Evolutionary conservation across 192 early-diverging fungal species (phyloP), one percentile per base, ranked within the genome.

Genomic region (Coemansia sp.): DNA sequence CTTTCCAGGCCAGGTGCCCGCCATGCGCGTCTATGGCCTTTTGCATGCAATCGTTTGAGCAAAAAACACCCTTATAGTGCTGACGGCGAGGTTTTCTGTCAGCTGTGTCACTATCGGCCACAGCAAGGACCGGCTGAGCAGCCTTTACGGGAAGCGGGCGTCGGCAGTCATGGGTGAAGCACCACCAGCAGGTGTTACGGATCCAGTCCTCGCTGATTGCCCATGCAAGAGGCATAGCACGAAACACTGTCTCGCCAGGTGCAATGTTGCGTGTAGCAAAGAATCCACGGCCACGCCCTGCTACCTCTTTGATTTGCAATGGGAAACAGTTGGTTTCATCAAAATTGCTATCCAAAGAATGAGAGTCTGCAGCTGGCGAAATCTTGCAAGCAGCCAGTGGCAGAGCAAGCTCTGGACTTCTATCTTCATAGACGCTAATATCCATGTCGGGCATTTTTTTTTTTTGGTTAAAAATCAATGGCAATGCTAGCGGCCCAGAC

Each of bases 211-310:
- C 63, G 41, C 54, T 63, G 14, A 77, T 59, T 3, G 73, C 30
- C 55, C 59, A 77, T 9, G 73, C 63, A 14, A 70, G 56, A 16
- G 73, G 73, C 11, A 45, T 53, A 0, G 73, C 67, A 13, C 35
- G 44, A 19, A 77, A 60, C 45, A 77, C 67, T 6, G 52, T 46
- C 28, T 77, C 68, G 35, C 68, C 68, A 3, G 14, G 15, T 7
- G 52, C 39, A 43, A 77, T 66, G 41, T 63, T 53, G 5, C 68
- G 58, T 13, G 67, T 42, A 2, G 73, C 73, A 66, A 77, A 77
- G 48, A 70, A 77, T 4, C 73, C 73, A 10, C 73, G 73, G 2
- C 73, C 73, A 12, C 73, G 73, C 36, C 68, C 73, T 2, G 62
- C 55, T 10, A 66, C 59, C 33, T 59, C 43, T 6, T 45, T 48